Percentiles rank a stretch among this genome's conserved stretches.
Evolutionary conservation across 306 rosid genomes (phyloP).

Genomic region (Castanospermum australe): DNA sequence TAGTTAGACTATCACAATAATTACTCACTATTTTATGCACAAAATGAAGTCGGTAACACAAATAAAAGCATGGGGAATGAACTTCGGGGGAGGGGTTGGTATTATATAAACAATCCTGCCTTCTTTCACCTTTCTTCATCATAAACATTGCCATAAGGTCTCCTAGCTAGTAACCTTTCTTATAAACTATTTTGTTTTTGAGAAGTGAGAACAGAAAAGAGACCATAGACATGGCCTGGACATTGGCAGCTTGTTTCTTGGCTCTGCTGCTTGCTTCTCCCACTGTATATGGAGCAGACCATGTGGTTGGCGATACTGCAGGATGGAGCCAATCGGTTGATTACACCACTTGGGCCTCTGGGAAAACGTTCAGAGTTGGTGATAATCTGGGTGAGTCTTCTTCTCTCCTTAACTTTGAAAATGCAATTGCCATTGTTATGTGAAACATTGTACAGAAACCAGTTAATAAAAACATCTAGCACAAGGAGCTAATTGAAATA

Average conservation of each 20-base stretch:
- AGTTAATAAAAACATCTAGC: background rate
- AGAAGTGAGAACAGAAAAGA: background rate
- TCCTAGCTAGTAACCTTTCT: background rate
- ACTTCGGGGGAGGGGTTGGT: slow-evolving; percentile 25
- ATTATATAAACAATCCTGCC: slow-evolving; percentile 22
- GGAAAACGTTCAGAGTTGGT: slow-evolving; percentile 53
- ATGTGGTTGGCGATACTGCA: slow-evolving; percentile 42
- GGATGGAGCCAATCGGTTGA: slow-evolving; percentile 36
- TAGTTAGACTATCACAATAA: slow-evolving; percentile 48
- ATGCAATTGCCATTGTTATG: background rate
- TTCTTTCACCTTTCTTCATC: background rate
- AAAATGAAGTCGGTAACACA: slow-evolving; percentile 24
- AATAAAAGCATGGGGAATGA: too few species aligned
- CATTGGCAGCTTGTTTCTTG: slow-evolving; percentile 45
- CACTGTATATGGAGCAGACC: slow-evolving; percentile 42
- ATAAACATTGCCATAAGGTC: background rate
- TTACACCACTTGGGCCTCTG: slow-evolving; percentile 49
- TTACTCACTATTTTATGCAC: slow-evolving; percentile 27
- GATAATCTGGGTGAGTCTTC: slow-evolving; percentile 54
- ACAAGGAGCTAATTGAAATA: background rate
- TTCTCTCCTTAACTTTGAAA: background rate
- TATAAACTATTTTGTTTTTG: background rate
- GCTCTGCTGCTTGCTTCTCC: slow-evolving; percentile 48
- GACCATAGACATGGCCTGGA: slow-evolving; percentile 38
- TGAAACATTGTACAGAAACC: background rate